phyloP scores from a whole-genome alignment of 306 rosid species.

The Alnus rubra region DNA sequence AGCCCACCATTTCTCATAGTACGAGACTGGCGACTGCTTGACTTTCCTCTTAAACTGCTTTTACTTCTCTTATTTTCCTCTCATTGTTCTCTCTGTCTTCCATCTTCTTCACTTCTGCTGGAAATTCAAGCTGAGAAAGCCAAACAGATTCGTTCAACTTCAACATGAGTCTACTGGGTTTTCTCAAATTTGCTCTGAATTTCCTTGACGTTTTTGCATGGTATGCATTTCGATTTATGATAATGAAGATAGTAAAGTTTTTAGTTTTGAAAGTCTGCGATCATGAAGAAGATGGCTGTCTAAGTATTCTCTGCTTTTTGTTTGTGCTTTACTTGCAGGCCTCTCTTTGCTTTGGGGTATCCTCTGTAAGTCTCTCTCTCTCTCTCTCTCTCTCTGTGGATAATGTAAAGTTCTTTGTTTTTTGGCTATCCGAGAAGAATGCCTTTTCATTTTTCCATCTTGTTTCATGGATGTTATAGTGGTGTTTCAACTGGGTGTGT shows the following conservation, averaged over 20 bases:
- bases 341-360: constrained; percentile 53
- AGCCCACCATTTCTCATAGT: too few relatives aligned
- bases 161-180: constrained; percentile 35
- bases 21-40: not conserved
- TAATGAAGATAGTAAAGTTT: too few relatives aligned
- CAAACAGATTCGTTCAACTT: not conserved
- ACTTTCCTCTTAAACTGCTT: not conserved
- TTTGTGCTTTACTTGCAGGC: constrained; percentile 38
- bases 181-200: constrained; percentile 35
- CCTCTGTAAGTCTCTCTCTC: constrained; percentile 49
- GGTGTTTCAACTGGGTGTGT: not conserved
- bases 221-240: constrained; percentile 20
- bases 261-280: not conserved
- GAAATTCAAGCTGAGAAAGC: not conserved
- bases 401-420: too few relatives aligned
- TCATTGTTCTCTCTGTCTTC: not conserved
- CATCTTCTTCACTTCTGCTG: not conserved
- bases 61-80: not conserved
- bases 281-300: not conserved
- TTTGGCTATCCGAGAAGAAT: too few relatives aligned
- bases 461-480: too few relatives aligned
- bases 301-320: not conserved
- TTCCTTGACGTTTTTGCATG: constrained; percentile 45
- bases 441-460: not conserved
- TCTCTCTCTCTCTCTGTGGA: not conserved